A percentile compares a stretch with the other conserved stretches of the same genome.
These are phyloP conservation scores for Lathyrus sativus DNA, from an alignment of 306 rosid genomes.

Conservation along the genomic window DNA sequence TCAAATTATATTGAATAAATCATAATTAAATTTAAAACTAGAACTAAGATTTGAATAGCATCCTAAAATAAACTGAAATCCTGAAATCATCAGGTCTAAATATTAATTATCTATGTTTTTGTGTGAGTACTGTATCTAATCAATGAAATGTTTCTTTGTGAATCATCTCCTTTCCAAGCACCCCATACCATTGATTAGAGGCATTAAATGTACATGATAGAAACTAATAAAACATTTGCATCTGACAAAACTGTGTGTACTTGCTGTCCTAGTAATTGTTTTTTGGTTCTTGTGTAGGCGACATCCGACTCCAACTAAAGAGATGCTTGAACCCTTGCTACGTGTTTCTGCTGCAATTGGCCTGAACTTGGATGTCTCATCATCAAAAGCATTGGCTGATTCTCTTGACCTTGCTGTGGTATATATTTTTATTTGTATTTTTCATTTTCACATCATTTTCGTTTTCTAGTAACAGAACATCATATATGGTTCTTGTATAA, in stretches of 20 bases:
- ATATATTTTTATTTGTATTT: constrained; percentile 26
- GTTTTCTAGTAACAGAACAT: constrained; percentile 27
- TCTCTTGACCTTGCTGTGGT: constrained; percentile 97
- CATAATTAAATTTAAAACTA: background rate
- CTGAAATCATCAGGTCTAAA: background rate
- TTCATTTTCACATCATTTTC: constrained; percentile 15
- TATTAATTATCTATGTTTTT: background rate
- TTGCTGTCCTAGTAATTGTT: constrained; percentile 32
- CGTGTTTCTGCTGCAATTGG: constrained; percentile 90
- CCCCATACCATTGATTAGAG: constrained; percentile 24
- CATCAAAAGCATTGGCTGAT: constrained; percentile 94
- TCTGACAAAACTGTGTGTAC: constrained; percentile 24
- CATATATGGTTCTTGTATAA: constrained; percentile 14
- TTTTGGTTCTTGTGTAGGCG: constrained; percentile 62
- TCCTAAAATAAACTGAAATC: background rate
- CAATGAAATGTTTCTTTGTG: background rate
- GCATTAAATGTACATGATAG: constrained; percentile 9
- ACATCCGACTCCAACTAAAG: constrained; percentile 87
- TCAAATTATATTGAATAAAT: no score
- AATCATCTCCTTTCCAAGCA: constrained; percentile 10
- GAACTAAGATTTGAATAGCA: background rate
- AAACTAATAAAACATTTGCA: constrained; percentile 18
- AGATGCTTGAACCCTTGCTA: constrained; percentile 94
- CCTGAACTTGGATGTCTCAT: constrained; percentile 80
- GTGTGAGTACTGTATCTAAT: background rate